A percentile compares a stretch with the other conserved stretches of the same genome.
phyloP scores from a whole-genome alignment of 2,329 filamentous ascomycete genomes.

The Aspergillus bombycis region DNA sequence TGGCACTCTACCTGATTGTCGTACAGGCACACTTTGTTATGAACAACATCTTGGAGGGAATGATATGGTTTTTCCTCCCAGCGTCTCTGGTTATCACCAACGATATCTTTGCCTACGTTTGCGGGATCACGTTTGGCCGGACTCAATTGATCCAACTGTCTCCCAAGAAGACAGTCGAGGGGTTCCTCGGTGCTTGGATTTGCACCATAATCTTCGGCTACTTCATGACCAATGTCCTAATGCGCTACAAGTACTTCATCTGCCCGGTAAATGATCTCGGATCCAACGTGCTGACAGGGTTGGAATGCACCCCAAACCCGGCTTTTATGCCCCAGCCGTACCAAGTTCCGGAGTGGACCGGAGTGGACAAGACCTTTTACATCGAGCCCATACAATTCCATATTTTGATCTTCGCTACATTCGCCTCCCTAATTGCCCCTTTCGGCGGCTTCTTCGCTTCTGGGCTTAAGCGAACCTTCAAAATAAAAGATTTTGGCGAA shows the following conservation, averaged over 20 bases:
- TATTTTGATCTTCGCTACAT: constrained; percentile 84
- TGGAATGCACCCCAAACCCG: constrained; percentile 88
- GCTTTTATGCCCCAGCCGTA: constrained; percentile 83
- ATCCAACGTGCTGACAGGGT: constrained; percentile 86
- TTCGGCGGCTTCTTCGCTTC: constrained; percentile 99
- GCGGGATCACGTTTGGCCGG: constrained; percentile 93
- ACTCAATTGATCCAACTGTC: constrained; percentile 98
- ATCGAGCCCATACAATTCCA: constrained; percentile 92
- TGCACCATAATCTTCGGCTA: constrained; percentile 89
- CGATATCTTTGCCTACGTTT: constrained; percentile 97
- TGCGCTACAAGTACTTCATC: constrained; percentile 94
- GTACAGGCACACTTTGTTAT: constrained; percentile 99
- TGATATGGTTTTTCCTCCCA: constrained; percentile 99
- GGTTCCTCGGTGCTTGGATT: constrained; percentile 93
- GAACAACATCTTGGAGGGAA: constrained; percentile 99
- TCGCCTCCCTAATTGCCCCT: constrained; percentile 93
- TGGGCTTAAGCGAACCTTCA: constrained; percentile 96
- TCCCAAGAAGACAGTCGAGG: constrained; percentile 98
- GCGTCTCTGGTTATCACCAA: constrained; percentile 96
- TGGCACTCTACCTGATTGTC: constrained; percentile 97
- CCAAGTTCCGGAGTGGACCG: constrained; percentile 71
- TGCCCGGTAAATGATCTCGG: constrained; percentile 97
- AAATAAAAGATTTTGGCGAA: constrained; percentile 99
- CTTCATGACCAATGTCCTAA: constrained; percentile 78
- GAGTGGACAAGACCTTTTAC: constrained; percentile 71